phyloP scores from a whole-genome alignment of 352 stramenopile genomes.

The Pythium graminicola region DNA sequence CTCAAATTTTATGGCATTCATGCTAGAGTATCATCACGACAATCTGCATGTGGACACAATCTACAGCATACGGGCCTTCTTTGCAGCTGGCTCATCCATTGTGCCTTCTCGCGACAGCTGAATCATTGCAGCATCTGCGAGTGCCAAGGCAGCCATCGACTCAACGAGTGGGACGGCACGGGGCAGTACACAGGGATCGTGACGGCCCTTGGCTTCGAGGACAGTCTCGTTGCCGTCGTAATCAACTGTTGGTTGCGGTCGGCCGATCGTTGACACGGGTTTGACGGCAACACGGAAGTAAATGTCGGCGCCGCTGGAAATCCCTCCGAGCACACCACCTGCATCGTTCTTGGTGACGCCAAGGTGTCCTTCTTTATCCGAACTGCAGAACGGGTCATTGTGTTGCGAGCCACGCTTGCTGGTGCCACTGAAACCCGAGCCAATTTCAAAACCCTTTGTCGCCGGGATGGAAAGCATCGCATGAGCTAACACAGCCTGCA shows the following conservation, averaged over 20 bases:
- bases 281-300: constrained; percentile 99
- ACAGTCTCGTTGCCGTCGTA: constrained; percentile 94
- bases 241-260: constrained; percentile 91
- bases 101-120: constrained; percentile 88
- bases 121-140: constrained; percentile 95
- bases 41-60: no score
- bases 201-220: constrained; percentile 95
- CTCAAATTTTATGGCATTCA: no score
- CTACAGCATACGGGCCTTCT: constrained; percentile 42
- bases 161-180: constrained; percentile 97
- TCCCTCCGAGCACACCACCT: constrained; percentile 96
- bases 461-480: constrained; percentile 98
- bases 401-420: constrained; percentile 95
- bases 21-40: neutral
- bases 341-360: constrained; percentile 83
- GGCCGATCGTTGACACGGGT: constrained; percentile 97
- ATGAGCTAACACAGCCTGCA: constrained; percentile 97
- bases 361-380: constrained; percentile 45
- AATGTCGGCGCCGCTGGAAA: constrained; percentile 97
- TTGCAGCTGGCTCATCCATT: constrained; percentile 45
- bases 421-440: constrained; percentile 93
- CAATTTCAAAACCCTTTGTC: constrained; percentile 99
- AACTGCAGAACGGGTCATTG: constrained; percentile 96
- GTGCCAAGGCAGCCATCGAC: constrained; percentile 95
- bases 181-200: constrained; percentile 98